Base-by-base conservation (phyloP, 352 stramenopile genomes). In the Thalassiosira livingstoniorum region DNA sequence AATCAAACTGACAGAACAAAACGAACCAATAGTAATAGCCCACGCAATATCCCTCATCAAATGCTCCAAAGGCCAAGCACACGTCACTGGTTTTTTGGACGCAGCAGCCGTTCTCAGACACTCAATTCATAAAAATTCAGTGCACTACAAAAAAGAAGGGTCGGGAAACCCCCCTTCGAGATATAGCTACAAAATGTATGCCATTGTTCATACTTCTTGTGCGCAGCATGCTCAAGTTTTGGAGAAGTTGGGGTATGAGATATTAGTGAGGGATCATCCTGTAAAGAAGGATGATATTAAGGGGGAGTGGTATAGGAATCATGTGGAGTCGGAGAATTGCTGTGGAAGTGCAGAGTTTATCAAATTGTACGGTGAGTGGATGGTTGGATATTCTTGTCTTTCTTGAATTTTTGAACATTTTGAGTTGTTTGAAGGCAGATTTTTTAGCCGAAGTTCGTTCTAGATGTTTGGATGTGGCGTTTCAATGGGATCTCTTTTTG, bases 131-230 rank as follows among this genome's bases (percentile, higher is more conserved):
- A 80, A 87, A 71, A 88, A 86, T 27, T 90, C 82, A 0, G 60
- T 87, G 25, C 73, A 87, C 68, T 72, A 54, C 57, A 43, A 57
- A 63, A 34, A 69, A 42, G 29, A 18, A 21, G 23, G 23, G 21
- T 21, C 13, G 25, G 42, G 39, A 15, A 23, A 62, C 64, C 25
- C 35, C 23, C 4, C 34, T 43, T 89, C 80, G 4, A 55, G 67
- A 31, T 92, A 92, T 51, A 83, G 83, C 11, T 92, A 92, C 66
- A 64, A 90, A 80, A 90, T 91, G 82, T 91, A 91, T 43, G 87
- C 75, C 23, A 90, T 92, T 71, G 79, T 92, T 10, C 87, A 92
- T 68, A 31, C 39, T 0, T 71, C 84, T 0, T 87, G 82, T 29
- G 31, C 68, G 32, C 23, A 80, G n/a, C 88, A 87, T 66, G 63